Evolutionary conservation across 2,329 filamentous ascomycete species (phyloP).

Genomic region (Chaetomium sp.): DNA sequence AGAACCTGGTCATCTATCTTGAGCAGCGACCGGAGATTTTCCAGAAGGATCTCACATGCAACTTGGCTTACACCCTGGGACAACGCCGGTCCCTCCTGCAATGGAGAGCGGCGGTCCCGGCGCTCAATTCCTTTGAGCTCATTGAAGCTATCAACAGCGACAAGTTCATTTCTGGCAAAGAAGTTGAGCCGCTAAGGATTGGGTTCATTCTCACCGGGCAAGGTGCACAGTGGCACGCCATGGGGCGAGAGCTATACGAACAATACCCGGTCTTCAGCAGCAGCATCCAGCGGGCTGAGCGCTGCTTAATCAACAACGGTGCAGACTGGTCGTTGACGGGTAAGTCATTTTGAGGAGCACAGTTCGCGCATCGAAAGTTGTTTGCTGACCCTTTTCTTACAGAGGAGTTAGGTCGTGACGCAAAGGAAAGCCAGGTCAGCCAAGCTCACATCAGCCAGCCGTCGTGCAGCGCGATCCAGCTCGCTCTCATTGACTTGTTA

Average conservation of each 20-base stretch:
- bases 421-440: constrained; percentile 28
- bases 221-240: constrained; percentile 36
- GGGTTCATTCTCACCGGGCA: constrained; percentile 40
- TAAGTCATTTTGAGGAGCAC: constrained; percentile 1
- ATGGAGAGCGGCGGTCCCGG: constrained; percentile 39
- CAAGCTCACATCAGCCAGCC: constrained; percentile 34
- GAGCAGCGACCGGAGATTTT: constrained; percentile 39
- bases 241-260: constrained; percentile 37
- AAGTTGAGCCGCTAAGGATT: constrained; percentile 30
- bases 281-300: constrained; percentile 32
- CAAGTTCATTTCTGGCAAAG: constrained; percentile 31
- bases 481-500: constrained; percentile 35
- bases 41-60: constrained; percentile 37
- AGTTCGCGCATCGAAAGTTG: not conserved
- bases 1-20: constrained; percentile 36
- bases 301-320: constrained; percentile 27
- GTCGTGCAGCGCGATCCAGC: constrained; percentile 34
- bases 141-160: constrained; percentile 38
- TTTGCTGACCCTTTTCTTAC: constrained; percentile 1
- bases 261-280: constrained; percentile 32
- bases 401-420: constrained; percentile 32
- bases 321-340: constrained; percentile 31
- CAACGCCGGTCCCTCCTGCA: constrained; percentile 39
- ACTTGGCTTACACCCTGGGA: constrained; percentile 43
- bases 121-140: constrained; percentile 39